A percentile compares a stretch with the other conserved stretches of the same genome.
These are phyloP conservation scores for Camellia lanceoleosa DNA, from an alignment of 148 eudicot species.

Conservation along the genomic window DNA sequence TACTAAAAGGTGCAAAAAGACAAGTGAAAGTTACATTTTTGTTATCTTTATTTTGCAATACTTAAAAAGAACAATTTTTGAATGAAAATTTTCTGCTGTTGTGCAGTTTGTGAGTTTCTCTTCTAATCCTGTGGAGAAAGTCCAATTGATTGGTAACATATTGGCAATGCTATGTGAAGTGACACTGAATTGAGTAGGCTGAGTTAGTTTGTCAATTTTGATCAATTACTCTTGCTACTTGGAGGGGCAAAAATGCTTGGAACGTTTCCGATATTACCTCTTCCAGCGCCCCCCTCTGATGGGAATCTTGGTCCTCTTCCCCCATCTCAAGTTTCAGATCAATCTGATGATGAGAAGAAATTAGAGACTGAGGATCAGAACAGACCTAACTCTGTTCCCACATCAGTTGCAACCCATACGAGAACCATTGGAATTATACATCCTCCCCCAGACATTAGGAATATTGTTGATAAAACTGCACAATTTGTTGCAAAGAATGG, in stretches of 20 bases:
- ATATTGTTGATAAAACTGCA: constrained; percentile 56
- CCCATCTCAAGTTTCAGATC: constrained; percentile 35
- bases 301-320: constrained; percentile 62
- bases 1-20: no score
- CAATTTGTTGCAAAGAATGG: constrained; percentile 61
- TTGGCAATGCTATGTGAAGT: no score
- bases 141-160: no score
- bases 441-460: constrained; percentile 65
- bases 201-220: no score
- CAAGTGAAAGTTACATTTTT: no score
- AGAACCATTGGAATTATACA: constrained; percentile 55
- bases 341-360: constrained; percentile 28
- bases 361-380: constrained; percentile 31
- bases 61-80: no score
- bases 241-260: background rate
- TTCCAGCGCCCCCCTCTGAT: constrained; percentile 61
- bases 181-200: no score
- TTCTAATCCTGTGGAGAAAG: no score
- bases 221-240: background rate
- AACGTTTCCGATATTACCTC: constrained; percentile 34
- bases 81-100: no score
- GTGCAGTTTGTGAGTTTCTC: no score
- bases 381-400: constrained; percentile 21
- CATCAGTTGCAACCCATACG: constrained; percentile 54
- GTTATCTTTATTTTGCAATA: no score